Base-by-base conservation (phyloP, 2,329 filamentous ascomycete genomes). In the Aspergillus floridensis region DNA sequence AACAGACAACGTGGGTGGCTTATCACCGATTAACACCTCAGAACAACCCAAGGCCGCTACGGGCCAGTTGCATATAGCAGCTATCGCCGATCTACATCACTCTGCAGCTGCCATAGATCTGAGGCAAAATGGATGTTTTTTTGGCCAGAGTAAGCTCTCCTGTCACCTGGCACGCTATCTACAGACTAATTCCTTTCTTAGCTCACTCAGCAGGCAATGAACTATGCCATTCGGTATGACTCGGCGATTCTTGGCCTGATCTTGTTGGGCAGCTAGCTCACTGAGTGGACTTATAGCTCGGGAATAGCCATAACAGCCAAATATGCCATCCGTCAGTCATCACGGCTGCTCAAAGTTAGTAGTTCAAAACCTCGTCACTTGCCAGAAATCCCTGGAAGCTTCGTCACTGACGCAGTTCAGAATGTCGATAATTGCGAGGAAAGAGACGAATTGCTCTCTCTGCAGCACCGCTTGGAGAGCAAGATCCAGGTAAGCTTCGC, bases 261-360 rank as follows among this genome's bases (percentile, higher is more conserved):
- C 38, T 16, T 31, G 38, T 44, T 8, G 14, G 38, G 38, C 38
- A 44, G 38, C 38, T 44, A 44, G 38, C 38, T 44, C n/a, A 44
- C 38, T 44, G 38, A 44, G 38, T 44, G 38, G 16, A 44, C 38
- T 5, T 19, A 6, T 49, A 84, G 82, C 53, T 93, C 92, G 19
- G 92, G 92, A 53, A 88, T 98, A 65, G 87, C 90, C 52, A 84
- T 96, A 65, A 96, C 93, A 2, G 92, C 91, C 55, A 86, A 84
- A 44, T 96, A 92, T 78, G 91, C 92, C n/a, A 82, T 96, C 63
- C 86, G 86, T 59, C 92, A 96, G 75, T 92, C 90, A 59, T 86
- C 88, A 1, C 86, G 89, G 47, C 79, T 97, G 12, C 80, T 96
- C 59, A 91, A 89, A 76, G 83, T 84, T 46, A 26, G 63, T 46